Evolutionary conservation across 148 eudicot species (phyloP).

Genomic region (Rhododendron vialii): DNA sequence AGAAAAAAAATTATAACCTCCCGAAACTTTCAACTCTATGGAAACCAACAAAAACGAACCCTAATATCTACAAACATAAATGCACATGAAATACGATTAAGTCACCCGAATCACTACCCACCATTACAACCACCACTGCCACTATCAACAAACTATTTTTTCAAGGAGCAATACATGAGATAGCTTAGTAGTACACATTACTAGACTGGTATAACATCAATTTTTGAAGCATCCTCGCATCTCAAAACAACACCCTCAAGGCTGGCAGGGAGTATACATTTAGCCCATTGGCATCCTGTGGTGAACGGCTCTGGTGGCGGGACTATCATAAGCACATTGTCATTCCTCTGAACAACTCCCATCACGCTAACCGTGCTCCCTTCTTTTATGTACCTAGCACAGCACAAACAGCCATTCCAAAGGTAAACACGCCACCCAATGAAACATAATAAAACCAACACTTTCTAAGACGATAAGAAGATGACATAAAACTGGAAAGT

Average conservation of each 20-base stretch:
- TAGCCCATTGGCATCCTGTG: conserved; percentile 93
- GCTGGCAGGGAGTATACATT: conserved; percentile 77
- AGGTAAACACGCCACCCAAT: not conserved
- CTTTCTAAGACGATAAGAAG: not conserved
- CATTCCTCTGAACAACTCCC: conserved; percentile 90
- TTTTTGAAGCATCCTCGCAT: conserved; percentile 85
- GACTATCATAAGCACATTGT: conserved; percentile 86
- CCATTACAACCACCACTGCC: not conserved
- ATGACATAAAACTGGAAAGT: not conserved
- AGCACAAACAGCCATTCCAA: not conserved
- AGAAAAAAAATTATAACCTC: not conserved
- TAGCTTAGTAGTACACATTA: not conserved
- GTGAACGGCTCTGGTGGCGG: conserved; percentile 76
- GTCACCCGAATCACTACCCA: not conserved
- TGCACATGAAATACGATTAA: not conserved
- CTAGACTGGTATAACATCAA: conserved; percentile 83
- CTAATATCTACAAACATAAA: not conserved
- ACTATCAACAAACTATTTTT: not conserved
- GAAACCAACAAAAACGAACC: not conserved
- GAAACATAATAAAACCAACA: not conserved
- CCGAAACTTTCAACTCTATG: not conserved
- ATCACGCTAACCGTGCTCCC: conserved; percentile 95
- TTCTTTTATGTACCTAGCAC: conserved; percentile 79
- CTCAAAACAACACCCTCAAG: conserved; percentile 89
- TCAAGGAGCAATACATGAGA: not conserved